Evolutionary conservation across 805 yeast genomes (phyloP).

Genomic region (Candida nitratophila): DNA sequence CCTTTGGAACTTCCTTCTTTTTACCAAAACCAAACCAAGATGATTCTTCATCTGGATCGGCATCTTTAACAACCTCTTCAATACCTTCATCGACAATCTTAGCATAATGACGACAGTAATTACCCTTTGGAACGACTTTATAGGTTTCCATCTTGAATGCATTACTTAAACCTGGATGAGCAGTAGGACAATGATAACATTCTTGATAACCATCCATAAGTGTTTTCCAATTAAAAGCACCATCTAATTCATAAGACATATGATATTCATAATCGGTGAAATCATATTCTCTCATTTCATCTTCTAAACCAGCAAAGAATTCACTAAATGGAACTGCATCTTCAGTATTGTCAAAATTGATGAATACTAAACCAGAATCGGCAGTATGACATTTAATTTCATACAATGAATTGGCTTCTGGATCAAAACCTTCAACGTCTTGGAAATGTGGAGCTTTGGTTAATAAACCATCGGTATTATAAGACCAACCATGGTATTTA

Average conservation of each 20-base stretch:
- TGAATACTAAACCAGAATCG: slow-evolving; percentile 48
- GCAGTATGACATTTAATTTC: slow-evolving; percentile 49
- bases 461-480: slow-evolving; percentile 51
- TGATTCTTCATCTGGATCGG: slow-evolving; percentile 28
- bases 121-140: slow-evolving; percentile 51
- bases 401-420: slow-evolving; percentile 47
- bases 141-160: slow-evolving; percentile 62
- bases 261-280: slow-evolving; percentile 56
- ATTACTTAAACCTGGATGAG: slow-evolving; percentile 51
- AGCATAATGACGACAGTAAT: slow-evolving; percentile 58
- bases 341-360: slow-evolving; percentile 44
- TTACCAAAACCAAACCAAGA: slow-evolving; percentile 47
- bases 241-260: slow-evolving; percentile 58
- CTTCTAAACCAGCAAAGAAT: slow-evolving; percentile 44
- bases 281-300: slow-evolving; percentile 51
- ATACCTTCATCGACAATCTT: slow-evolving; percentile 36
- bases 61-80: slow-evolving; percentile 18
- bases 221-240: slow-evolving; percentile 61
- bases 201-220: slow-evolving; percentile 64
- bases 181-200: slow-evolving; percentile 64
- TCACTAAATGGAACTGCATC: slow-evolving; percentile 40
- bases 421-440: slow-evolving; percentile 49
- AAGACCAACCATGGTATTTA: slow-evolving; percentile 61
- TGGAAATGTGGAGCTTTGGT: slow-evolving; percentile 60
- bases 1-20: slow-evolving; percentile 28